Percentiles rank a stretch among this genome's conserved stretches.
Evolutionary conservation across 2,329 filamentous ascomycete species (phyloP).

Genomic region (Metarhizium guizhouense): DNA sequence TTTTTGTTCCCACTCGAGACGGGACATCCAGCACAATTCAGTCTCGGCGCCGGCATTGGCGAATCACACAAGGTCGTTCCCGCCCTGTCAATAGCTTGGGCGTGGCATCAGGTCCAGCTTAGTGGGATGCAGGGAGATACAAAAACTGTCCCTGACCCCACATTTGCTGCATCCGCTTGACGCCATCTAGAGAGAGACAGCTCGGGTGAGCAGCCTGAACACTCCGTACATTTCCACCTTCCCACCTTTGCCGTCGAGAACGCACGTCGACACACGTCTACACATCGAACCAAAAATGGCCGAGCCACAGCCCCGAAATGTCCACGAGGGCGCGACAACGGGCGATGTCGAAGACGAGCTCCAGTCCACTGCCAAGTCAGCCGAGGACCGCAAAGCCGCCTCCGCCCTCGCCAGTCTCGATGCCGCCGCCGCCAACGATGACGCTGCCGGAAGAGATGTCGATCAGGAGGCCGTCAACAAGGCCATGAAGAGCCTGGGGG

Average conservation of each 20-base stretch:
- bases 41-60: not conserved
- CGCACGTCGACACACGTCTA: not conserved
- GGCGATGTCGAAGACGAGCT: conserved; percentile 51
- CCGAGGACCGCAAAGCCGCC: conserved; percentile 70
- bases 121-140: not conserved
- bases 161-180: no score
- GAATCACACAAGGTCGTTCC: not conserved
- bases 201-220: no score
- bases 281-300: conserved; percentile 38
- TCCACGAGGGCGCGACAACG: conserved; percentile 51
- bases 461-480: conserved; percentile 63
- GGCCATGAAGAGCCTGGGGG: conserved; percentile 57
- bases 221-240: no score
- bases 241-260: not conserved
- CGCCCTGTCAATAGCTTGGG: not conserved
- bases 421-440: conserved; percentile 28
- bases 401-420: conserved; percentile 66
- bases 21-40: no score
- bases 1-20: no score
- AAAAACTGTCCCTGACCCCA: no score
- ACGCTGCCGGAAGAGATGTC: conserved; percentile 43
- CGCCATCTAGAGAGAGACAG: no score
- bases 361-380: conserved; percentile 46
- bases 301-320: conserved; percentile 45
- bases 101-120: not conserved